phyloP scores from a whole-genome alignment of 192 early-diverging fungal species.

The Powellomyces hirtus region DNA sequence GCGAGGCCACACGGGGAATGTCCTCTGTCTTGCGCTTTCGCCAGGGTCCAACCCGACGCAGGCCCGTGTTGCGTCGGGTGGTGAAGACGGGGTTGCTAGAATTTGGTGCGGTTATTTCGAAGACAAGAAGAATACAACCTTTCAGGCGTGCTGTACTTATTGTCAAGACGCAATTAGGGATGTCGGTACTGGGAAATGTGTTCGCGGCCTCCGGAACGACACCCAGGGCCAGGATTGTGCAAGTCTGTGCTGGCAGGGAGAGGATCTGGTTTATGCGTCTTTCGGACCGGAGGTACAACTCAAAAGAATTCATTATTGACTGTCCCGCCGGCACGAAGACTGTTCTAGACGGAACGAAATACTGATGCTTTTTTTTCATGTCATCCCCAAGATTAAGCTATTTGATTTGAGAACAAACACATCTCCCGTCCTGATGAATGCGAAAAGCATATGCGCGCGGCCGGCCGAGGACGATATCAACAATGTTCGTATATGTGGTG shows the following conservation, averaged over 20 bases:
- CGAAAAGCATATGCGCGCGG: neutral
- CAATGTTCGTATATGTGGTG: neutral
- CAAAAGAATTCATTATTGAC: too few species aligned
- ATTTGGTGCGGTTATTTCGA: too few species aligned
- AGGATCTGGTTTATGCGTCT: neutral
- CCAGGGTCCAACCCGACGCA: too few species aligned
- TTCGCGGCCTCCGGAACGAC: neutral
- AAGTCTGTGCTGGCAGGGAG: neutral
- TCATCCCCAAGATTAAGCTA: neutral
- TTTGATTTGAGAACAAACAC: constrained; percentile 1
- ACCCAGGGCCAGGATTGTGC: neutral
- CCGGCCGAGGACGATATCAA: constrained; percentile 22
- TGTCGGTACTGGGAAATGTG: neutral
- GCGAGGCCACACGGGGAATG: too few species aligned
- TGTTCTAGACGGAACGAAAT: too few species aligned
- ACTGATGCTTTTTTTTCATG: neutral
- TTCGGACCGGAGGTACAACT: neutral
- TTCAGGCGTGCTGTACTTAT: too few species aligned
- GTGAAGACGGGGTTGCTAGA: too few species aligned
- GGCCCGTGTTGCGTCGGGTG: too few species aligned
- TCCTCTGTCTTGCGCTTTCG: too few species aligned
- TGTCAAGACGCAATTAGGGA: too few species aligned
- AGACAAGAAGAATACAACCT: too few species aligned
- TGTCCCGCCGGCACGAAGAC: too few species aligned
- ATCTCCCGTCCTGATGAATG: neutral